These are phyloP conservation scores for Caryopteris hybrid DNA, from an alignment of 305 asterid species.

Conservation along the genomic window DNA sequence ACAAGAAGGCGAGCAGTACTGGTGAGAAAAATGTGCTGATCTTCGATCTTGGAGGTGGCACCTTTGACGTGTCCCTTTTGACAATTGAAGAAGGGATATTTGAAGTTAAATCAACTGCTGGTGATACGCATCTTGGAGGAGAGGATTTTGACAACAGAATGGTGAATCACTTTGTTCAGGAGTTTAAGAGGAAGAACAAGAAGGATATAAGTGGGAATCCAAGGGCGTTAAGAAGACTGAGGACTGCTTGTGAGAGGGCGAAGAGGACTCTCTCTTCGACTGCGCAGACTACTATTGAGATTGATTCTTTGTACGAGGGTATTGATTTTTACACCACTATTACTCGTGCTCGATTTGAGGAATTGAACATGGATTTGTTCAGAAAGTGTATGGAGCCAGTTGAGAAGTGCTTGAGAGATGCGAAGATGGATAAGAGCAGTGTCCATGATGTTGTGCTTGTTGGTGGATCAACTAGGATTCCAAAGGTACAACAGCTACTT, in stretches of 20 bases:
- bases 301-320: constrained; percentile 35
- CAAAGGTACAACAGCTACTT: constrained; percentile 35
- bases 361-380: constrained; percentile 34
- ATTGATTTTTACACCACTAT: constrained; percentile 32
- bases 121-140: constrained; percentile 39
- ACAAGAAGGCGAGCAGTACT: constrained; percentile 26
- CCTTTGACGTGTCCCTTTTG: constrained; percentile 31
- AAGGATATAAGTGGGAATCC: constrained; percentile 36
- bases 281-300: constrained; percentile 32
- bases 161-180: constrained; percentile 41
- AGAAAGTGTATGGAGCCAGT: constrained; percentile 42
- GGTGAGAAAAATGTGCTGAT: constrained; percentile 34
- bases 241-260: constrained; percentile 37
- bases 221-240: constrained; percentile 29
- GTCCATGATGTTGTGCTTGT: constrained; percentile 35
- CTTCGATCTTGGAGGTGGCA: constrained; percentile 33
- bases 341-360: constrained; percentile 35
- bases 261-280: constrained; percentile 36
- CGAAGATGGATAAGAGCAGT: constrained; percentile 31
- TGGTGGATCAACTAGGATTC: constrained; percentile 39
- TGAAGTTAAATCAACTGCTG: constrained; percentile 35
- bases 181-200: constrained; percentile 34
- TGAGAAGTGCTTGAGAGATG: constrained; percentile 40
- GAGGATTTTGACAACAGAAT: constrained; percentile 37
- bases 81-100: constrained; percentile 39